Conservation (phyloP, 148 eudicot genomes). For the Amaranthus hypochondriacus region DNA sequence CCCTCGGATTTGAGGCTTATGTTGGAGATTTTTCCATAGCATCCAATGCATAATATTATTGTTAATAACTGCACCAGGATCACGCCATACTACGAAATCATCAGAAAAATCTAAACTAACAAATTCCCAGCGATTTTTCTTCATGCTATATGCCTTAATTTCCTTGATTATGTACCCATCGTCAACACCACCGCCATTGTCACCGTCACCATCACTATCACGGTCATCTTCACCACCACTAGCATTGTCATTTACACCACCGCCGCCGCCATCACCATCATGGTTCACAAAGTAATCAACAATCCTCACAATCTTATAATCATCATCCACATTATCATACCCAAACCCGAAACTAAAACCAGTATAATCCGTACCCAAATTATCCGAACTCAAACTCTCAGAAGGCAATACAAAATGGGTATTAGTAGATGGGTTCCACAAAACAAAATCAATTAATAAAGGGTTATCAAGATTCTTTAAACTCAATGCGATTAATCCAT, state of each 20-base stretch:
- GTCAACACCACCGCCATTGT: background rate
- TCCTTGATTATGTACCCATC: conserved; percentile 4
- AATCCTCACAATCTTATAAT: background rate
- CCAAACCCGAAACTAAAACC: conserved; percentile 13
- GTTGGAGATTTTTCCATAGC: background rate
- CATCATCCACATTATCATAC: background rate
- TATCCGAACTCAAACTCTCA: too few relatives aligned
- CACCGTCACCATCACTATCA: background rate
- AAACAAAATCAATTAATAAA: background rate
- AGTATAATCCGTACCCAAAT: background rate
- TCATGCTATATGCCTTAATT: background rate
- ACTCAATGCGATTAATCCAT: conserved; percentile 3
- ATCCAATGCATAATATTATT: conserved; percentile 5
- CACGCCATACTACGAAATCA: background rate
- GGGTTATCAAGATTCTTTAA: background rate
- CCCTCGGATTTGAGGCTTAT: background rate
- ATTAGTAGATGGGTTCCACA: conserved; percentile 10
- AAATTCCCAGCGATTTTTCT: background rate
- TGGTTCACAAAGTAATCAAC: background rate
- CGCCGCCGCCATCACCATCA: background rate
- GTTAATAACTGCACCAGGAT: conserved; percentile 9
- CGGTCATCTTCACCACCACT: background rate
- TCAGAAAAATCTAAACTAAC: background rate
- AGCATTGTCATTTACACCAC: background rate
- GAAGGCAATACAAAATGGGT: background rate